Percentiles rank a stretch among this genome's conserved stretches.
These are phyloP conservation scores for Gillenia trifoliata DNA, from an alignment of 306 rosid species.

Conservation along the genomic window DNA sequence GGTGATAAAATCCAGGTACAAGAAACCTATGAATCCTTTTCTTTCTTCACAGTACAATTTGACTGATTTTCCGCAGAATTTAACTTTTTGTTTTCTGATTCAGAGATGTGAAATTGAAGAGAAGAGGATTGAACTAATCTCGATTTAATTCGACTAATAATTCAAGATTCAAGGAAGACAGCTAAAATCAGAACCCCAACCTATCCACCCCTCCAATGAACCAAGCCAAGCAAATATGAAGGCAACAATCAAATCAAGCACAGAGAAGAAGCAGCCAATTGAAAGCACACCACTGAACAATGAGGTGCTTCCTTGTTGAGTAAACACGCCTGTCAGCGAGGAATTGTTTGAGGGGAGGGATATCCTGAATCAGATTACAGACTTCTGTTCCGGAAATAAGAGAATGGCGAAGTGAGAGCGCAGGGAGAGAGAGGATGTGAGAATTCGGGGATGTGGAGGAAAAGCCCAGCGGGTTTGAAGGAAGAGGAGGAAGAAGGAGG, in stretches of 20 bases:
- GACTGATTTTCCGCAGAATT: not conserved
- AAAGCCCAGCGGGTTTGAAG: slow-evolving; percentile 27
- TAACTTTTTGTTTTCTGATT: not conserved
- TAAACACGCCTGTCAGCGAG: slow-evolving; percentile 71
- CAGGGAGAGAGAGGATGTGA: slow-evolving; percentile 64
- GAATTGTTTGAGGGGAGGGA: slow-evolving; percentile 74
- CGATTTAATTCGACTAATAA: slow-evolving; percentile 45
- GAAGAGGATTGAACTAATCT: slow-evolving; percentile 48
- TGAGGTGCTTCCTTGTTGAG: slow-evolving; percentile 45
- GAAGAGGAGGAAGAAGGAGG: slow-evolving; percentile 27
- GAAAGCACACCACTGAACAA: slow-evolving; percentile 31
- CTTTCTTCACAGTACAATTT: not conserved
- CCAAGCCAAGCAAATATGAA: slow-evolving; percentile 38
- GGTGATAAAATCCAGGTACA: slow-evolving; percentile 63
- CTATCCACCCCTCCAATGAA: slow-evolving; percentile 42
- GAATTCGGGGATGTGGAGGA: slow-evolving; percentile 16
- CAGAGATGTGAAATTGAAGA: slow-evolving; percentile 68
- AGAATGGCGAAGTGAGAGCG: slow-evolving; percentile 54
- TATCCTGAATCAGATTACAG: slow-evolving; percentile 77
- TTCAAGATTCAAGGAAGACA: slow-evolving; percentile 41
- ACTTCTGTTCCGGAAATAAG: slow-evolving; percentile 81
- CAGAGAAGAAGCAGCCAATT: slow-evolving; percentile 49
- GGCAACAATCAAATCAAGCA: slow-evolving; percentile 63
- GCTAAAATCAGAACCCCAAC: slow-evolving; percentile 77
- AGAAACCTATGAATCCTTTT: not conserved